Percentiles rank a stretch among this genome's conserved stretches.
phyloP scores from a whole-genome alignment of 441 rosid species.

The Adansonia rubrostipa region DNA sequence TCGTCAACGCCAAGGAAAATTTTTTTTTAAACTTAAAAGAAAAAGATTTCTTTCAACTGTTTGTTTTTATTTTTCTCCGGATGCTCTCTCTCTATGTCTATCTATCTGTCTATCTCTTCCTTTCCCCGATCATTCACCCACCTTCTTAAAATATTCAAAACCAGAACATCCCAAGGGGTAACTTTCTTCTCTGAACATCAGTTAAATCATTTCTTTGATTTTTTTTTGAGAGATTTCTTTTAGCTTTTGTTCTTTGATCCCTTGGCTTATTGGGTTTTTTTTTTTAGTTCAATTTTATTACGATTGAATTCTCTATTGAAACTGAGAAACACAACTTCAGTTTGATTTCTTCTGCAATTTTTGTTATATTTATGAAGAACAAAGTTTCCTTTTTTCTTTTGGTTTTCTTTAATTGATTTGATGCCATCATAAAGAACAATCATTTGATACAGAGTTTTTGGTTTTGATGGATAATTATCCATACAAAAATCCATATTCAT shows the following conservation, averaged over 20 bases:
- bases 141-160: neutral
- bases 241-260: neutral
- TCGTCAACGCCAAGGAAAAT: neutral
- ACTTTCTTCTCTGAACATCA: neutral
- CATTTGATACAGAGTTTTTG: constrained; percentile 4
- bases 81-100: neutral
- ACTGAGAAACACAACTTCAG: neutral
- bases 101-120: too few relatives aligned
- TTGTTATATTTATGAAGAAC: constrained; percentile 20
- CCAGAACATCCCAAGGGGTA: constrained; percentile 23
- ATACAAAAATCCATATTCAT: constrained; percentile 39
- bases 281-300: neutral
- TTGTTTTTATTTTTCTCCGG: neutral
- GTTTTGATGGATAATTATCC: constrained; percentile 54
- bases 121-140: neutral
- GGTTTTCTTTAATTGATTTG: neutral
- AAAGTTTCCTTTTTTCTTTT: neutral
- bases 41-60: neutral
- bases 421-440: neutral
- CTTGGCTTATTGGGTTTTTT: neutral
- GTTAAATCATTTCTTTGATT: neutral
- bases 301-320: constrained; percentile 7
- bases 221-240: neutral
- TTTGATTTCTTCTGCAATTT: constrained; percentile 16
- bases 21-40: neutral